Evolutionary conservation across 306 rosid genomes (phyloP), one percentile per base, ranked within the genome.

Genomic region (Gynostemma pentaphyllum): DNA sequence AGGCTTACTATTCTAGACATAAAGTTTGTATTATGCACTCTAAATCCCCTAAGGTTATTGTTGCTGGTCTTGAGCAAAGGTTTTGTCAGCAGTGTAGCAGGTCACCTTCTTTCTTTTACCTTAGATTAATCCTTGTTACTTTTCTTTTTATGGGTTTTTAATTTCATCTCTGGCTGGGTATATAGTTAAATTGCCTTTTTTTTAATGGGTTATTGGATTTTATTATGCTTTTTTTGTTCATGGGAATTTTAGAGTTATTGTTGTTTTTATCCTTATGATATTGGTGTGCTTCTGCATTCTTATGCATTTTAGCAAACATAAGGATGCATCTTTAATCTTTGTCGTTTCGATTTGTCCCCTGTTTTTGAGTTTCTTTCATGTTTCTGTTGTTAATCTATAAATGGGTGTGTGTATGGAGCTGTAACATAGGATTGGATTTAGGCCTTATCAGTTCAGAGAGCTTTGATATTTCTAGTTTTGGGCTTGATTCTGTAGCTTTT

Each of bases 31-130:
- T 64, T 54, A 78, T 78, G 85, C 98, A 92, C 72, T 92, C 98
- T 32, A 92, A 88, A 66, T 80, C 87, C 11, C 95, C 98, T 5
- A 77, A 62, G 44, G 98, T 85, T 72, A 49, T 75, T 70, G 96
- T 92, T 45, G 75, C 82, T 66, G 94, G 94, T 9, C 72, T 84
- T 14, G 81, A 85, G 56, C 96, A 92, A 70, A 77, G 98, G 80
- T 92, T 92, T 84, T 92, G 98, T 69, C 98, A 88, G 67, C 98
- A 92, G 87, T 92, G 98, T 67, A 88, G 98, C 88, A 86, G 98
- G 77, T 78, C 60, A 28, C 59, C 52, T 27, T 26, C 5, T 53
- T 48, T 22, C 39, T 53, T 30, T 27, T 5, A 16, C 8, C 52
- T 37, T 36, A 13, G 7, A 11, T 40, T 30, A 46, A 67, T 54